Percentiles rank a stretch among this genome's conserved stretches.
phyloP scores from a whole-genome alignment of 352 stramenopile species.

The Globisporangium uncinulatum region DNA sequence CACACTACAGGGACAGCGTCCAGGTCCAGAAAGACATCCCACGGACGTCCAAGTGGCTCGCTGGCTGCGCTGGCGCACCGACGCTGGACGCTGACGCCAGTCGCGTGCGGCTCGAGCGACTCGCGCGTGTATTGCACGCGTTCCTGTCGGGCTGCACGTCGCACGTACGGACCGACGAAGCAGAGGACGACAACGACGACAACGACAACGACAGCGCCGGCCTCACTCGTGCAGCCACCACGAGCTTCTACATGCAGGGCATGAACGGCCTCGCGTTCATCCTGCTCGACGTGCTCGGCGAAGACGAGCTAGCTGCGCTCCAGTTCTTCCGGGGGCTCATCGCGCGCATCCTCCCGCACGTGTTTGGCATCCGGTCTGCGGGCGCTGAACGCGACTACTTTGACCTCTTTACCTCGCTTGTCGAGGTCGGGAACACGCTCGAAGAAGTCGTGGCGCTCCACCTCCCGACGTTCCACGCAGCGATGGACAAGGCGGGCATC shows the following conservation, averaged over 20 bases:
- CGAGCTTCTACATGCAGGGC: conserved; percentile 79
- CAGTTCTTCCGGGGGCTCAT: conserved; percentile 61
- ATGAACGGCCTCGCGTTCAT: conserved; percentile 84
- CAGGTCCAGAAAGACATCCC: conserved; percentile 82
- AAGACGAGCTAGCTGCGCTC: conserved; percentile 50
- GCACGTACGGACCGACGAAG: conserved; percentile 28
- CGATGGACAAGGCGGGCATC: conserved; percentile 51
- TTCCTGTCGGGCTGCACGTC: conserved; percentile 61
- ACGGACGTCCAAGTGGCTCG: conserved; percentile 71
- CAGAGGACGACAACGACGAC: background rate
- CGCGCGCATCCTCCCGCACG: conserved; percentile 59
- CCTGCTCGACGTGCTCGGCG: conserved; percentile 52
- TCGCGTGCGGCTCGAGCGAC: conserved; percentile 21
- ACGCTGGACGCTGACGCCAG: conserved; percentile 28
- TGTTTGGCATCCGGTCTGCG: conserved; percentile 60
- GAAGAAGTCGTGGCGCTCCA: conserved; percentile 69
- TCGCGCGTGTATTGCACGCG: conserved; percentile 55
- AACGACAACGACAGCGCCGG: conserved; percentile 13
- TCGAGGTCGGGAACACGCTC: conserved; percentile 64
- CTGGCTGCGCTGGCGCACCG: conserved; percentile 49
- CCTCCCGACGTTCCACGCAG: conserved; percentile 48
- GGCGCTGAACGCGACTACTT: conserved; percentile 41
- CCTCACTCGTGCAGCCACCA: conserved; percentile 9
- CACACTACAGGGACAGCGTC: conserved; percentile 34
- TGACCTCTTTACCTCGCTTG: conserved; percentile 65